Base-by-base conservation (phyloP, 495 filamentous ascomycete species). In the Penicillium psychrofluorescens region DNA sequence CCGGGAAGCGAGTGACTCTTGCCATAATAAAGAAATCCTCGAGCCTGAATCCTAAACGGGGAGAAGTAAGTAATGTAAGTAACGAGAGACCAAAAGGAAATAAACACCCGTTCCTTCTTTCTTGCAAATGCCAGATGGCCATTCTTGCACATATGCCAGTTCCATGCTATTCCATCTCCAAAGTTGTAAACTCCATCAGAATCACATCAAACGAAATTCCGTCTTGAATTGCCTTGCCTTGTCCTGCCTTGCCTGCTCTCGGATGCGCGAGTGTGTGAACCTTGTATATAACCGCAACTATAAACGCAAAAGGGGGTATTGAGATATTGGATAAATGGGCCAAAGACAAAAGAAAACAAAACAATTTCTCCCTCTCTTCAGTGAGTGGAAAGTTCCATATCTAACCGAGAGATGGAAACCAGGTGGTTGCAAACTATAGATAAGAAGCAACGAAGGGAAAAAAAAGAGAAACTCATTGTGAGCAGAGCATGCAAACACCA, bases 361-460 rank as follows among this genome's bases (percentile, higher is more conserved):
- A 48, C 10, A 34, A 11, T 0, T 2, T 34, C 3, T 34, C 32
- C 9, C 10, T 34, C n/a, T 34, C 32, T 34, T 12, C 10, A 32
- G 40, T 16, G 28, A 37, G 22, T 34, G 5, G 32, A 34, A 34
- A 34, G 22, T 22, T 22, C 6, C 22, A 34, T 34, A 34, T 34
- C 9, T 6, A 7, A 34, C 32, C 32, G n/a, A 34, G 32, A 34
- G n/a, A 34, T 34, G 32, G 32, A 34, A 34, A 34, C n/a, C 1
- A 34, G 32, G 32, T 6, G 32, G 32, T 6, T 34, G 32, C 32
- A 34, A 10, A 45, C 27, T 46, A 46, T 50, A 39, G 11, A 49
- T 35, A 47, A 41, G 40, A 52, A 61, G 13, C 27, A n/a, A n/a
- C n/a, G n/a, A n/a, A n/a, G n/a, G n/a, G 40, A 54, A 51, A 40